Conservation (phyloP, 1,284 basidiomycete species). For the Abortiporus biennis region DNA sequence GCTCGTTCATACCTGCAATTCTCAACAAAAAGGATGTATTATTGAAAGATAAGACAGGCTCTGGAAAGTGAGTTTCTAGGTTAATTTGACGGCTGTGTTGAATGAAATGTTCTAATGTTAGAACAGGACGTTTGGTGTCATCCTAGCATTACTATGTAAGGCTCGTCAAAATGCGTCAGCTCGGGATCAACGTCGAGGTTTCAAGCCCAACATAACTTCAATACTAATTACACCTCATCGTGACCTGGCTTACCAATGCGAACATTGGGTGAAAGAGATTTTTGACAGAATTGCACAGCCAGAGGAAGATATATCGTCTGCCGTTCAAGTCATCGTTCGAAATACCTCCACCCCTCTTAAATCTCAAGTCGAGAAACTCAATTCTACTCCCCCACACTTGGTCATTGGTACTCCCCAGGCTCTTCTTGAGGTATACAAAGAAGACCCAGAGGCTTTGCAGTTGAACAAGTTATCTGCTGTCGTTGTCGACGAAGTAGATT, state of each 20-base stretch:
- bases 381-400: constrained; percentile 49
- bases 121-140: constrained; percentile 63
- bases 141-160: constrained; percentile 60
- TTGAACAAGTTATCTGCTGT: constrained; percentile 45
- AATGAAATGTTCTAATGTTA: neutral
- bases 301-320: constrained; percentile 24
- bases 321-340: constrained; percentile 60
- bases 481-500: constrained; percentile 72
- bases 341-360: constrained; percentile 24
- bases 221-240: constrained; percentile 70
- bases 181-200: neutral
- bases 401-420: constrained; percentile 70
- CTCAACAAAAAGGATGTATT: constrained; percentile 52
- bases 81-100: neutral
- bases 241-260: constrained; percentile 64
- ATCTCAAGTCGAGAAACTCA: constrained; percentile 32
- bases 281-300: constrained; percentile 24
- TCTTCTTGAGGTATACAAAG: constrained; percentile 46
- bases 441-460: constrained; percentile 36
- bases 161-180: constrained; percentile 25
- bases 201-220: constrained; percentile 20
- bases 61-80: constrained; percentile 58
- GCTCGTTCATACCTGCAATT: constrained; percentile 56
- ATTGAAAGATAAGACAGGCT: constrained; percentile 63
- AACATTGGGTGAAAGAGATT: constrained; percentile 61